These are phyloP conservation scores for Aspergillus sp. DNA, from an alignment of 2,329 filamentous ascomycete genomes.

Conservation along the genomic window DNA sequence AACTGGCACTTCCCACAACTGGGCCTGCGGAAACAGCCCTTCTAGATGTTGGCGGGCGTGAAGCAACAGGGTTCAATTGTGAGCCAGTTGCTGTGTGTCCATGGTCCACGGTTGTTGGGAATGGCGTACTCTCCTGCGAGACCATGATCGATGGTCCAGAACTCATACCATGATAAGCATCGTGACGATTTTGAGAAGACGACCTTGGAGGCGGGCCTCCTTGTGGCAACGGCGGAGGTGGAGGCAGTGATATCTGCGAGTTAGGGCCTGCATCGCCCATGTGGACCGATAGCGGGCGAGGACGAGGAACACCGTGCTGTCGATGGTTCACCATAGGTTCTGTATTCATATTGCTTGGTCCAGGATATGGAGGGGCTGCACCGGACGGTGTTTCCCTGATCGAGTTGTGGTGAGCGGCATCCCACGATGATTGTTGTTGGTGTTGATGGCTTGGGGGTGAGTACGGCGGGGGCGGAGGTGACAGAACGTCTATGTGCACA, in stretches of 20 bases:
- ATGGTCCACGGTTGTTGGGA: constrained; percentile 12
- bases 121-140: constrained; percentile 16
- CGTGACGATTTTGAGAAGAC: constrained; percentile 26
- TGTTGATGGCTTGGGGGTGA: constrained; percentile 28
- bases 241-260: constrained; percentile 26
- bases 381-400: constrained; percentile 9
- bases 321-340: constrained; percentile 19
- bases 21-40: constrained; percentile 42
- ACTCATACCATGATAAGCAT: constrained; percentile 10
- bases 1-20: constrained; percentile 26
- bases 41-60: constrained; percentile 34
- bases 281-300: constrained; percentile 28
- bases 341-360: constrained; percentile 9
- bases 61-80: constrained; percentile 14
- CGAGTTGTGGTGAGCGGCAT: constrained; percentile 7
- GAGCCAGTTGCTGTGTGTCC: constrained; percentile 7
- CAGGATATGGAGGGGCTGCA: constrained; percentile 11
- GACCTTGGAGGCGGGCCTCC: constrained; percentile 24
- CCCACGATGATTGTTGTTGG: constrained; percentile 7
- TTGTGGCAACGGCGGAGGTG: constrained; percentile 31
- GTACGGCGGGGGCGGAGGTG: constrained; percentile 34
- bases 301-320: constrained; percentile 18
- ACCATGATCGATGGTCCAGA: constrained; percentile 15
- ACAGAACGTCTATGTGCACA: constrained; percentile 20
- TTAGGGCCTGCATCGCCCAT: constrained; percentile 18